Conservation (phyloP, 208 protist genomes). For the Trypanosoma theileri region DNA sequence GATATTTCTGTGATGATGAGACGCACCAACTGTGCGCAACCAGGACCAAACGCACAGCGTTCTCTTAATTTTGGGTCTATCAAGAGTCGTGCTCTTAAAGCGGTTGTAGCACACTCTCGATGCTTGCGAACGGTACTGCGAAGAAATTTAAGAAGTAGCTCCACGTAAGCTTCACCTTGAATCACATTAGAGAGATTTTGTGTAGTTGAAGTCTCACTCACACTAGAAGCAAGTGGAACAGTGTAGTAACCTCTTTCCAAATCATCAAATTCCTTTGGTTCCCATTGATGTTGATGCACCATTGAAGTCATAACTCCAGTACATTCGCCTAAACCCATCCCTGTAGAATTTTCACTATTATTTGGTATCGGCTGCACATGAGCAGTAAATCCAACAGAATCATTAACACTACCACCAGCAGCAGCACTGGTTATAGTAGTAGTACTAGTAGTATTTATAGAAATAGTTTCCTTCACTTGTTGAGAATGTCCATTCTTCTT, state of each 20-base stretch:
- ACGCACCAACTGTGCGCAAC: conserved; percentile 48
- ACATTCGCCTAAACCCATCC: neutral
- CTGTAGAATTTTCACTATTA: neutral
- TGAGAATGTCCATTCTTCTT: neutral
- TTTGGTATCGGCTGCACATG: conserved; percentile 44
- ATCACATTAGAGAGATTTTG: neutral
- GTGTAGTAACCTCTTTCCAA: conserved; percentile 45
- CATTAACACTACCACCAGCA: neutral
- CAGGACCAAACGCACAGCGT: conserved; percentile 46
- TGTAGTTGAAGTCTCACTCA: neutral
- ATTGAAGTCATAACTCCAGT: conserved; percentile 11
- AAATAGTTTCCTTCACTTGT: neutral
- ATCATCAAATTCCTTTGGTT: conserved; percentile 36
- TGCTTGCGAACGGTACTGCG: conserved; percentile 57
- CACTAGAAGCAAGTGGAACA: conserved; percentile 1
- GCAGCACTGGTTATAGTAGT: neutral
- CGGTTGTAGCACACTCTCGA: conserved; percentile 43
- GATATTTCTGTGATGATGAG: conserved; percentile 40
- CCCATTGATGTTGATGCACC: conserved; percentile 46
- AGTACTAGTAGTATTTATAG: neutral
- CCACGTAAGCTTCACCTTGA: conserved; percentile 45
- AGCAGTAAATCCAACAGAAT: conserved; percentile 30
- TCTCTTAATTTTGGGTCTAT: conserved; percentile 26
- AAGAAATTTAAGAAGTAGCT: conserved; percentile 41
- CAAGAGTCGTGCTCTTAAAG: conserved; percentile 37